Evolutionary conservation across 2,329 filamentous ascomycete genomes (phyloP).

Genomic region (Botrytis pseudocinerea): DNA sequence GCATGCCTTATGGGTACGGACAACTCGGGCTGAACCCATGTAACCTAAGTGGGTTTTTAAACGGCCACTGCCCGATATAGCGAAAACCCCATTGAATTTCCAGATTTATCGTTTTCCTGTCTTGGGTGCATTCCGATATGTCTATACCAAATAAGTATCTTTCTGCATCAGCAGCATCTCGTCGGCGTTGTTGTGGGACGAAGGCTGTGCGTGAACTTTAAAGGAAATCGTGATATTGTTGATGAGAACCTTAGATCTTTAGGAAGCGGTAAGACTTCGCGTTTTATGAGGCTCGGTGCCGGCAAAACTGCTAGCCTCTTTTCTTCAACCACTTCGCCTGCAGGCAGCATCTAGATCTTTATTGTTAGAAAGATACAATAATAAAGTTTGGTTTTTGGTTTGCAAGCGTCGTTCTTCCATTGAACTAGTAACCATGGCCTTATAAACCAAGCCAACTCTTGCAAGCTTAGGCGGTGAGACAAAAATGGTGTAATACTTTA

Average conservation of each 20-base stretch:
- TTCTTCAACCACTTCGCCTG: neutral
- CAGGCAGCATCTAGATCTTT: neutral
- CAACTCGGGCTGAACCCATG: neutral
- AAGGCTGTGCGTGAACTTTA: neutral
- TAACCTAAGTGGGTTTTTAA: neutral
- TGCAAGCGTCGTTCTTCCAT: neutral
- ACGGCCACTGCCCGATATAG: neutral
- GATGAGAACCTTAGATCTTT: neutral
- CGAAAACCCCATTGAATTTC: neutral
- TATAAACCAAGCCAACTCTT: neutral
- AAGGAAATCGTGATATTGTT: neutral
- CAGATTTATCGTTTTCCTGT: neutral
- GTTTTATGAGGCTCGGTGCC: neutral
- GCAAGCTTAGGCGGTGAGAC: neutral
- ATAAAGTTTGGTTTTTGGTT: neutral
- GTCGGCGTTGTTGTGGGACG: neutral
- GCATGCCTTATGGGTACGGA: neutral
- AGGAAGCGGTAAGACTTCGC: neutral
- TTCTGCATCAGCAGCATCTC: neutral
- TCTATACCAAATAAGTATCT: neutral
- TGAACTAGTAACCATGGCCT: neutral
- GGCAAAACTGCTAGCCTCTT: neutral
- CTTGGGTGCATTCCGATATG: neutral
- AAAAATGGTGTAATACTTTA: neutral
- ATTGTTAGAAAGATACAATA: neutral